Percentiles rank a stretch among this genome's conserved stretches.
Conservation (phyloP, 2,329 filamentous ascomycete species). For the Fusarium brevicatenulatum region DNA sequence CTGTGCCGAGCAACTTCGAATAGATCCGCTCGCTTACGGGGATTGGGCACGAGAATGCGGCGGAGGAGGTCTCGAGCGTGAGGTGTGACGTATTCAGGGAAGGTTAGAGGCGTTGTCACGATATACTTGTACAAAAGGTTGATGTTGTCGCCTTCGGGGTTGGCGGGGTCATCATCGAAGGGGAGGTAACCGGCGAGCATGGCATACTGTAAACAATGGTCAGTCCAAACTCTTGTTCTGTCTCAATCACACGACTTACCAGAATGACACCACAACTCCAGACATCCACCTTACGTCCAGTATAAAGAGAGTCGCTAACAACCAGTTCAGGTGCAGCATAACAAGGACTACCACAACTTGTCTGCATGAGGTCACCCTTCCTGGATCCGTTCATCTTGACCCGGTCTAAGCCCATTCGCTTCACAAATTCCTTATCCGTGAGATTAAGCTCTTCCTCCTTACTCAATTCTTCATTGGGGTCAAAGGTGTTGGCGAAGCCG, state of each 20-base stretch:
- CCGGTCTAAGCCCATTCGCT: conserved; percentile 85
- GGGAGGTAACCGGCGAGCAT: conserved; percentile 98
- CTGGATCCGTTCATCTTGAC: conserved; percentile 78
- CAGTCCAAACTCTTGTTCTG: conserved; percentile 3
- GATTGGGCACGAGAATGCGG: conserved; percentile 94
- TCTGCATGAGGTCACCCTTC: conserved; percentile 97
- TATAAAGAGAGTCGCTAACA: conserved; percentile 96
- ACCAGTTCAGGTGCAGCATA: conserved; percentile 97
- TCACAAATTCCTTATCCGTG: conserved; percentile 87
- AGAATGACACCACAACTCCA: conserved; percentile 99
- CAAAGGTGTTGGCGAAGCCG: conserved; percentile 98
- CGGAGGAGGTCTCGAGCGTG: conserved; percentile 93
- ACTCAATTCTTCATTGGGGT: conserved; percentile 84
- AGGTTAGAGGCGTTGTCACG: conserved; percentile 94
- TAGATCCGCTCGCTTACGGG: conserved; percentile 90
- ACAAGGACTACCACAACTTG: conserved; percentile 96
- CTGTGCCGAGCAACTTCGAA: conserved; percentile 98
- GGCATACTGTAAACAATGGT: conserved; percentile 76
- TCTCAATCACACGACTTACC: conserved; percentile 65
- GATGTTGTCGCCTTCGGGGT: conserved; percentile 98
- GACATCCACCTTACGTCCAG: conserved; percentile 96
- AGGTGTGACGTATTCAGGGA: conserved; percentile 98
- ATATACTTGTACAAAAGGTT: conserved; percentile 99
- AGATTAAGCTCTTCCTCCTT: conserved; percentile 92
- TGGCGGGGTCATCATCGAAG: conserved; percentile 97